A percentile compares a stretch with the other conserved stretches of the same genome.
These are phyloP conservation scores for Casuarina equisetifolia DNA, from an alignment of 306 rosid genomes.

Conservation along the genomic window DNA sequence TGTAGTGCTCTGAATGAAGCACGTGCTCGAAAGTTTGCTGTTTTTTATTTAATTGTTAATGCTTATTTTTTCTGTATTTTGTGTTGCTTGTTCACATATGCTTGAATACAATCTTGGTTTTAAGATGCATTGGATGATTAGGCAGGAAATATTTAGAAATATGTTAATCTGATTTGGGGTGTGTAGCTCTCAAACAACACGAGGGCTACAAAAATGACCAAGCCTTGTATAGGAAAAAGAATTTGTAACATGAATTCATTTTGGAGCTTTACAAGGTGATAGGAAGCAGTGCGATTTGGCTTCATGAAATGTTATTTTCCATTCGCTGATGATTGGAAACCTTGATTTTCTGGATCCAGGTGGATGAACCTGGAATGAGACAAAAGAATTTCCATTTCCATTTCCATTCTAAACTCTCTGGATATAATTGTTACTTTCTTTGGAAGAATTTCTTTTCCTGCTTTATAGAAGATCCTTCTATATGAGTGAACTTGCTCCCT, in stretches of 20 bases:
- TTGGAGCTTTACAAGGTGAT: conserved; percentile 1
- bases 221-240: not conserved
- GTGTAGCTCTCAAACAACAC: not conserved
- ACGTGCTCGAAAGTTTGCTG: conserved; percentile 14
- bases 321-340: not conserved
- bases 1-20: conserved; percentile 3
- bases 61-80: not conserved
- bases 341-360: not conserved
- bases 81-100: not conserved
- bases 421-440: not conserved
- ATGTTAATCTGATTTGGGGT: not conserved
- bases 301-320: not conserved
- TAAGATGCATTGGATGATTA: not conserved
- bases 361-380: not conserved
- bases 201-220: not conserved
- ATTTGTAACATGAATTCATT: not conserved
- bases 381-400: not conserved
- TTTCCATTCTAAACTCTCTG: not conserved
- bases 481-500: not conserved
- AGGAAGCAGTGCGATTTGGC: not conserved
- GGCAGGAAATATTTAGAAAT: not conserved
- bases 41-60: not conserved
- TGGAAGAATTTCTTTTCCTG: not conserved
- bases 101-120: not conserved
- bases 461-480: not conserved